A percentile compares a stretch with the other conserved stretches of the same genome.
These are phyloP conservation scores for Plasmodium reichenowi DNA, from an alignment of 169 alveolate species.

Conservation along the genomic window DNA sequence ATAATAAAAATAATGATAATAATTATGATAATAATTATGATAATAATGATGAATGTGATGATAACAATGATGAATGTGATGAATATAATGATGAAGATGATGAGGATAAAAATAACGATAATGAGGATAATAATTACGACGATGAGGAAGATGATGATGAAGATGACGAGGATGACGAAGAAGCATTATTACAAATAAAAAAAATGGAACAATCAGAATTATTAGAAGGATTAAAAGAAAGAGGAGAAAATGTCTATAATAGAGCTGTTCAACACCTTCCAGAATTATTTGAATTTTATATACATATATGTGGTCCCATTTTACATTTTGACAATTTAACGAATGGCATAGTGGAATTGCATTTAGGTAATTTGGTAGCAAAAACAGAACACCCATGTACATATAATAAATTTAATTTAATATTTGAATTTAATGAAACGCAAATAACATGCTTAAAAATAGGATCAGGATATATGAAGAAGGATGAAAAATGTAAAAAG, in stretches of 20 bases:
- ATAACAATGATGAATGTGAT: neutral
- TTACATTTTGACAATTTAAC: constrained; percentile 84
- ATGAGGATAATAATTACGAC: neutral
- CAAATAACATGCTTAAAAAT: constrained; percentile 81
- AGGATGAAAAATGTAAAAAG: constrained; percentile 7
- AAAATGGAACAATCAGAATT: constrained; percentile 61
- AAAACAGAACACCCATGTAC: constrained; percentile 86
- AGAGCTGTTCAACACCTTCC: constrained; percentile 77
- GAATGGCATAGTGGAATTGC: constrained; percentile 83
- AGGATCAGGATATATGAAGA: neutral
- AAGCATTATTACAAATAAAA: constrained; percentile 40
- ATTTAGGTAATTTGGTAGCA: constrained; percentile 86
- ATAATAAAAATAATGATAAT: neutral
- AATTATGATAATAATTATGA: neutral
- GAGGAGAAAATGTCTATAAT: constrained; percentile 77
- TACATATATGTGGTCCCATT: constrained; percentile 84
- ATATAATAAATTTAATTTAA: constrained; percentile 80
- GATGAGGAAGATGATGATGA: constrained; percentile 48
- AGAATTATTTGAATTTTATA: constrained; percentile 78
- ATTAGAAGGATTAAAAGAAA: constrained; percentile 76
- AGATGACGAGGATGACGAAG: constrained; percentile 54
- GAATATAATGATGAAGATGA: neutral
- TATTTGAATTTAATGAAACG: constrained; percentile 88
- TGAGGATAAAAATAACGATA: neutral
- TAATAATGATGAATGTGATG: neutral